These are phyloP conservation scores for Leptographium flavum DNA, from an alignment of 2,329 filamentous ascomycete species.

Conservation along the genomic window DNA sequence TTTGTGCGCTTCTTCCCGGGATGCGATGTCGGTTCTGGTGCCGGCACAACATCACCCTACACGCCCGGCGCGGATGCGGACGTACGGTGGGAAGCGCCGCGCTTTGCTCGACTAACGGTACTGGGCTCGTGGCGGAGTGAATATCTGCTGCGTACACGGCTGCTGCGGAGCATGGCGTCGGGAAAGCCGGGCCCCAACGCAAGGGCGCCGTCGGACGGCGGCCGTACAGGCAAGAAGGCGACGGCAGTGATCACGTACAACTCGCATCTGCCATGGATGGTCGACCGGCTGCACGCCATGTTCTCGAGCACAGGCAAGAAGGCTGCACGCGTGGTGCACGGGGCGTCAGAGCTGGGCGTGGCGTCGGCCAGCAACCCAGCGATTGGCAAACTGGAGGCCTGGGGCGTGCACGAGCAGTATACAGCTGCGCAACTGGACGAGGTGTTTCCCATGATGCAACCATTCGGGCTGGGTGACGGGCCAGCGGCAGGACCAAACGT, in stretches of 20 bases:
- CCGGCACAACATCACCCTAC: background rate
- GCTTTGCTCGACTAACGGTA: slow-evolving; percentile 69
- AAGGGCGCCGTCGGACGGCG: background rate
- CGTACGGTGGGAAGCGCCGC: slow-evolving; percentile 53
- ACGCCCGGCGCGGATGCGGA: slow-evolving; percentile 20
- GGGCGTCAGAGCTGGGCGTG: slow-evolving; percentile 61
- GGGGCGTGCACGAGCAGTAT: slow-evolving; percentile 66
- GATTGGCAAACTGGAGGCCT: slow-evolving; percentile 61
- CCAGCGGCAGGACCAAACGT: slow-evolving; percentile 69
- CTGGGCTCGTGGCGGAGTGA: slow-evolving; percentile 93
- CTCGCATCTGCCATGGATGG: slow-evolving; percentile 63
- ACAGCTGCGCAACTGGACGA: slow-evolving; percentile 67
- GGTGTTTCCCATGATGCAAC: slow-evolving; percentile 54
- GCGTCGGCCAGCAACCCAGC: slow-evolving; percentile 73
- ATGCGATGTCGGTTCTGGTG: slow-evolving; percentile 27
- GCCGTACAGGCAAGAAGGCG: slow-evolving; percentile 44
- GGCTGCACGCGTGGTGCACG: slow-evolving; percentile 68
- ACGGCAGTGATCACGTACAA: slow-evolving; percentile 73
- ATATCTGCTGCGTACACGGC: slow-evolving; percentile 74
- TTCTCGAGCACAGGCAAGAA: slow-evolving; percentile 53
- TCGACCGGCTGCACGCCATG: slow-evolving; percentile 66
- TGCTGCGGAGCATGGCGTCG: slow-evolving; percentile 66
- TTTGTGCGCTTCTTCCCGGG: slow-evolving; percentile 86
- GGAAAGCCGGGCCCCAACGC: slow-evolving; percentile 53
- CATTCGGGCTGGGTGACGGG: slow-evolving; percentile 67